Evolutionary conservation across 495 filamentous ascomycete species (phyloP).

Genomic region (Platismatia glauca): DNA sequence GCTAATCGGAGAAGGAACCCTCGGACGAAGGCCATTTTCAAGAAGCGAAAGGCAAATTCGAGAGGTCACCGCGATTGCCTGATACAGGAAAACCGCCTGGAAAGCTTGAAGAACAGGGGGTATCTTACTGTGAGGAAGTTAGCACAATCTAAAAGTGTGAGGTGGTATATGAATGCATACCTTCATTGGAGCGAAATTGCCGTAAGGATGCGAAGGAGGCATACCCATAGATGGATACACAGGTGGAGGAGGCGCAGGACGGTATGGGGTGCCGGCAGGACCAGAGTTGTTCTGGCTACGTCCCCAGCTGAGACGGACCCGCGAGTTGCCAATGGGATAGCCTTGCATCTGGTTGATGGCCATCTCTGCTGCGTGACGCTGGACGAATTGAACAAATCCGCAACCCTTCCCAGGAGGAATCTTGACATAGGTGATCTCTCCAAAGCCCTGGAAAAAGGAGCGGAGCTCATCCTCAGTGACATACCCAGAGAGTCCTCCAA

Average conservation of each 20-base stretch:
- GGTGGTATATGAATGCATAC: slow-evolving; percentile 36
- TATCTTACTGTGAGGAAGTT: slow-evolving; percentile 21
- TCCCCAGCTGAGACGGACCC: slow-evolving; percentile 94
- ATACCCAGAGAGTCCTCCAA: slow-evolving; percentile 94
- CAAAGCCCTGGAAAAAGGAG: slow-evolving; percentile 99
- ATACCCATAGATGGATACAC: slow-evolving; percentile 82
- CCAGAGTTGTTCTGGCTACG: slow-evolving; percentile 99
- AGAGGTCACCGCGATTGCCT: slow-evolving; percentile 15
- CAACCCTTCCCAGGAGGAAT: slow-evolving; percentile 99
- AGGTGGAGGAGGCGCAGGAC: slow-evolving; percentile 84
- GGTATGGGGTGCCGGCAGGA: slow-evolving; percentile 91
- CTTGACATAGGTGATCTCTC: slow-evolving; percentile 99
- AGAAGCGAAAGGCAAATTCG: slow-evolving; percentile 25
- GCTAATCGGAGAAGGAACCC: slow-evolving; percentile 35
- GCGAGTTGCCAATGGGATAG: slow-evolving; percentile 98
- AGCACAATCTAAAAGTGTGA: background rate
- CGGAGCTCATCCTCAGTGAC: slow-evolving; percentile 98
- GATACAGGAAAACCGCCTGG: slow-evolving; percentile 11
- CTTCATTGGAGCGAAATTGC: slow-evolving; percentile 68
- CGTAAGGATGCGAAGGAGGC: slow-evolving; percentile 64
- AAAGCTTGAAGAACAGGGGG: slow-evolving; percentile 22
- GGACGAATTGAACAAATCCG: slow-evolving; percentile 98
- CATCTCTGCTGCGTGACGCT: slow-evolving; percentile 98
- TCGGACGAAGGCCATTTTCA: slow-evolving; percentile 20
- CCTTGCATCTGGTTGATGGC: slow-evolving; percentile 99